phyloP scores from a whole-genome alignment of 352 stramenopile genomes.

The Albugo candida region DNA sequence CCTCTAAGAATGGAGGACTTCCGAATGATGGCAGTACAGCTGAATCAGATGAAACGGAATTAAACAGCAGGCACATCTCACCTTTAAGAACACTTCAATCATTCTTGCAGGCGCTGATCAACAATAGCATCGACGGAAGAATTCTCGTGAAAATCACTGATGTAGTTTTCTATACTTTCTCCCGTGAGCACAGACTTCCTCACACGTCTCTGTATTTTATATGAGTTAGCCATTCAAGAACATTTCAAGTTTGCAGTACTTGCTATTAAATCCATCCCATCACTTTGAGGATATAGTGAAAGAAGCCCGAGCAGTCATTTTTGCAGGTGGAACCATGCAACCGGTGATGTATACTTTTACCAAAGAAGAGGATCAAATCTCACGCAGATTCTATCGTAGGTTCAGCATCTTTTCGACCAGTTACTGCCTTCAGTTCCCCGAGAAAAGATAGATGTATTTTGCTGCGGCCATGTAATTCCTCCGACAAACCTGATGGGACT shows the following conservation, averaged over 20 bases:
- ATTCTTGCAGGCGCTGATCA: constrained; percentile 60
- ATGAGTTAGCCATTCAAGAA: no score
- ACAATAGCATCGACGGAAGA: constrained; percentile 35
- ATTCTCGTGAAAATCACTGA: constrained; percentile 45
- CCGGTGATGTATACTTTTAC: constrained; percentile 28
- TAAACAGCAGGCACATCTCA: constrained; percentile 64
- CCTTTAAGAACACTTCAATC: constrained; percentile 57
- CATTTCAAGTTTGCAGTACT: constrained; percentile 64
- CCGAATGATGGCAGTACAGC: constrained; percentile 5
- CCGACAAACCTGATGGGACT: constrained; percentile 78
- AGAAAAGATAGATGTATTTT: constrained; percentile 85
- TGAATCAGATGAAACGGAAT: constrained; percentile 18
- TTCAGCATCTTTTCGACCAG: constrained; percentile 87
- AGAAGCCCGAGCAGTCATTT: constrained; percentile 86
- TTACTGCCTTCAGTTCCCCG: constrained; percentile 76
- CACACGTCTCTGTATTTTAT: constrained; percentile 3
- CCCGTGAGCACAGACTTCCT: neutral
- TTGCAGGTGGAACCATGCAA: constrained; percentile 96
- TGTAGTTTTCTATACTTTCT: constrained; percentile 11
- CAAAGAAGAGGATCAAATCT: neutral
- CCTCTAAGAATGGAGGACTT: constrained; percentile 7
- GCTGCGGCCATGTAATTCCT: constrained; percentile 96
- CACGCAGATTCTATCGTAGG: constrained; percentile 11
- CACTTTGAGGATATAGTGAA: constrained; percentile 91
- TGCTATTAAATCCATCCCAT: constrained; percentile 87